Evolutionary conservation across 495 filamentous ascomycete species (phyloP).

Genomic region (Aspergillus incahuasiensis): DNA sequence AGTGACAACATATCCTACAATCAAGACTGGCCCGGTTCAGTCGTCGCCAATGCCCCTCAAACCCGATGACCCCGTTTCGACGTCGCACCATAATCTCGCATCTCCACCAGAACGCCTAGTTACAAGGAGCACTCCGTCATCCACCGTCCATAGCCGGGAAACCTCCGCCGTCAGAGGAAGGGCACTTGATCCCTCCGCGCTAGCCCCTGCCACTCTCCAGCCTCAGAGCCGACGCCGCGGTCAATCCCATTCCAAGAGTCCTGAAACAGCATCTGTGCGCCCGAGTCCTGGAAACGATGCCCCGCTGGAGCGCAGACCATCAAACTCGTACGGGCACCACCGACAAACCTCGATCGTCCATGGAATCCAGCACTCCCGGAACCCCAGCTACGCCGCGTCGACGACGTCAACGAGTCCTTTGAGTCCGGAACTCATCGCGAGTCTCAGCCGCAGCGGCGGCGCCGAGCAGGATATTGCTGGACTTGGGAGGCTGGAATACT

Average conservation of each 20-base stretch:
- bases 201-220: slow-evolving; percentile 39
- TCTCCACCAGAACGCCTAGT: slow-evolving; percentile 40
- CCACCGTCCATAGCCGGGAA: slow-evolving; percentile 47
- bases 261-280: slow-evolving; percentile 38
- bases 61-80: slow-evolving; percentile 37
- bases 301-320: slow-evolving; percentile 64
- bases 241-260: slow-evolving; percentile 54
- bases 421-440: slow-evolving; percentile 76
- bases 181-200: slow-evolving; percentile 35
- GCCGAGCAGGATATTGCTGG: slow-evolving; percentile 23
- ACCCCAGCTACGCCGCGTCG: slow-evolving; percentile 63
- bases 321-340: slow-evolving; percentile 78
- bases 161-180: slow-evolving; percentile 42
- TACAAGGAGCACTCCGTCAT: slow-evolving; percentile 44
- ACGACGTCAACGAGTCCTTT: slow-evolving; percentile 70
- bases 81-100: slow-evolving; percentile 40
- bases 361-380: slow-evolving; percentile 89
- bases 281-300: slow-evolving; percentile 45
- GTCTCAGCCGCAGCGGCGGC: slow-evolving; percentile 45
- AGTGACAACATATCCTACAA: slow-evolving; percentile 41
- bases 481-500: slow-evolving; percentile 27
- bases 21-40: slow-evolving; percentile 40
- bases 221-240: slow-evolving; percentile 38
- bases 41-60: slow-evolving; percentile 42
- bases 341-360: slow-evolving; percentile 93